A percentile compares a stretch with the other conserved stretches of the same genome.
Evolutionary conservation across 1,139 yeast genomes (phyloP).

Genomic region (Candida anutae): DNA sequence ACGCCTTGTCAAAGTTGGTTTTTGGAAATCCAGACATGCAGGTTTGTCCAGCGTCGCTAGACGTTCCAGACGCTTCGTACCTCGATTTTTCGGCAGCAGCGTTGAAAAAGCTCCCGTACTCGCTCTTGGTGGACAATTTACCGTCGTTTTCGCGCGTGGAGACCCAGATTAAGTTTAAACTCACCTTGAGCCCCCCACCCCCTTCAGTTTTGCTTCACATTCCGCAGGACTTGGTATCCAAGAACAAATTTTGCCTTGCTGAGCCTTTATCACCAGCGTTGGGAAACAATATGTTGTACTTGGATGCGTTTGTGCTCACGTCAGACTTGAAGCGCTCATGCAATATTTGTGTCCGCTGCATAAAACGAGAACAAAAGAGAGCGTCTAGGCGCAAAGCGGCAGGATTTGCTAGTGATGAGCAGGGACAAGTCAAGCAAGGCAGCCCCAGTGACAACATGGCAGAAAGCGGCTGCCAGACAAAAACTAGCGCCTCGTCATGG

Average conservation of each 20-base stretch:
- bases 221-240: constrained; percentile 81
- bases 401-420: constrained; percentile 42
- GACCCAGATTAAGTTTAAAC: constrained; percentile 78
- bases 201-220: constrained; percentile 62
- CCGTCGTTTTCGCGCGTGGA: constrained; percentile 87
- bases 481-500: constrained; percentile 48
- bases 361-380: constrained; percentile 85
- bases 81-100: constrained; percentile 31
- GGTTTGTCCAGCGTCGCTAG: constrained; percentile 28
- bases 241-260: constrained; percentile 63
- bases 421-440: too few species aligned
- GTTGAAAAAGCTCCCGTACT: constrained; percentile 48
- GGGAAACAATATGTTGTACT: constrained; percentile 45
- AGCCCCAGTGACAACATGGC: constrained; percentile 6
- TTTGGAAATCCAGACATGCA: constrained; percentile 45
- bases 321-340: constrained; percentile 48
- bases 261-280: constrained; percentile 41
- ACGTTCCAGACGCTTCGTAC: constrained; percentile 24
- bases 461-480: constrained; percentile 20
- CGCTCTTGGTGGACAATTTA: constrained; percentile 49
- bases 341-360: constrained; percentile 78
- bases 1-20: constrained; percentile 45
- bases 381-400: constrained; percentile 83
- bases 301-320: constrained; percentile 65
- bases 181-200: constrained; percentile 67